Conservation (phyloP, 305 asterid genomes). For the Lippia alba region DNA sequence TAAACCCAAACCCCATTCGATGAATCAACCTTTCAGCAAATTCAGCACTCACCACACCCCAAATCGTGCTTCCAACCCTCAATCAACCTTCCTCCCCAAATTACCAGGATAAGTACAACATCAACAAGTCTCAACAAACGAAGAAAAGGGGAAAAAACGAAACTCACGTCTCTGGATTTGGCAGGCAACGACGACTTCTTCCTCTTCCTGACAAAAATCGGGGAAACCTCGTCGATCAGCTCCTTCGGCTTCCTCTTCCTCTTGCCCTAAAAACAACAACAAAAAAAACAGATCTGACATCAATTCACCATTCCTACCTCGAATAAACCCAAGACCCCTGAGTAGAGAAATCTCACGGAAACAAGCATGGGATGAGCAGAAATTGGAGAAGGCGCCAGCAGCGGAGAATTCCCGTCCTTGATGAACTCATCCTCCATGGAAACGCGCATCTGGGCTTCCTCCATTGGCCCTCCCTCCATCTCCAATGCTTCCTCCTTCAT, state of each 20-base stretch:
- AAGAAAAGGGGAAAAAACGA: not conserved
- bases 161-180: slow-evolving; percentile 53
- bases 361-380: slow-evolving; percentile 44
- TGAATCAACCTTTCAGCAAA: slow-evolving; percentile 13
- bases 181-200: slow-evolving; percentile 49
- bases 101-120: slow-evolving; percentile 4
- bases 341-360: slow-evolving; percentile 40
- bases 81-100: slow-evolving; percentile 6
- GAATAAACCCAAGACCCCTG: slow-evolving; percentile 20
- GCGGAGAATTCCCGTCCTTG: slow-evolving; percentile 40
- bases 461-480: slow-evolving; percentile 38
- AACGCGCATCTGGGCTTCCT: slow-evolving; percentile 38
- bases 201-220: slow-evolving; percentile 53
- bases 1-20: slow-evolving; percentile 20
- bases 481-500: slow-evolving; percentile 52
- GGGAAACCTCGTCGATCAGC: slow-evolving; percentile 72
- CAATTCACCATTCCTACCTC: slow-evolving; percentile 36
- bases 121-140: not conserved
- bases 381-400: slow-evolving; percentile 45
- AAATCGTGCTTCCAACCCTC: slow-evolving; percentile 6
- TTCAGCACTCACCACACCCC: not conserved
- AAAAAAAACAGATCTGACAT: slow-evolving; percentile 63
- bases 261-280: slow-evolving; percentile 66
- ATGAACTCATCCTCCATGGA: slow-evolving; percentile 38
- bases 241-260: slow-evolving; percentile 79